Percentiles rank a stretch among this genome's conserved stretches.
These are phyloP conservation scores for Hypoxylon subgilvum DNA, from an alignment of 495 filamentous ascomycete species.

Conservation along the genomic window DNA sequence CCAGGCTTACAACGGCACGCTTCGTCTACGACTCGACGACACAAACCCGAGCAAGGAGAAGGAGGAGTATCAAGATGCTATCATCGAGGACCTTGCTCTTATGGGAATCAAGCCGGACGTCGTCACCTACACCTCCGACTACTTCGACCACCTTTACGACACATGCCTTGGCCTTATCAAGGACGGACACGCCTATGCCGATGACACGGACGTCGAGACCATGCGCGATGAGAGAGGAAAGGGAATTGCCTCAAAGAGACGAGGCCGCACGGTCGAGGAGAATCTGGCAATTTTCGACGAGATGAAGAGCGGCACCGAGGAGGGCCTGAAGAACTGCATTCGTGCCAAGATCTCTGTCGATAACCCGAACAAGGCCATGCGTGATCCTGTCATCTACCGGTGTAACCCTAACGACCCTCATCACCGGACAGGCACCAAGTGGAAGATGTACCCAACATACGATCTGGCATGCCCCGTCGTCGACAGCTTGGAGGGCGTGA, in stretches of 20 bases:
- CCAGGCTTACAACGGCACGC: conserved; percentile 80
- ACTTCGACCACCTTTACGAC: conserved; percentile 87
- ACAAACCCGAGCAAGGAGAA: conserved; percentile 95
- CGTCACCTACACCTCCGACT: conserved; percentile 82
- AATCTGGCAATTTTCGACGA: conserved; percentile 80
- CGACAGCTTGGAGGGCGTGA: conserved; percentile 89
- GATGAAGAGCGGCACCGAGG: conserved; percentile 81
- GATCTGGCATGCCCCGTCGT: conserved; percentile 93
- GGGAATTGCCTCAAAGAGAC: conserved; percentile 74
- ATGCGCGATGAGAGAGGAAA: conserved; percentile 81
- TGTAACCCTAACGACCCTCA: conserved; percentile 77
- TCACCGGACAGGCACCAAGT: conserved; percentile 85
- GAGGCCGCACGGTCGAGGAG: conserved; percentile 79
- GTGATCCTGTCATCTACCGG: conserved; percentile 94
- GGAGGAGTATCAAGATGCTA: conserved; percentile 87
- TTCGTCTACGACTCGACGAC: conserved; percentile 87
- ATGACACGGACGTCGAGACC: conserved; percentile 86
- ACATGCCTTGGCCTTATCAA: conserved; percentile 80
- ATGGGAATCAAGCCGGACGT: conserved; percentile 87
- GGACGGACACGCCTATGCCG: conserved; percentile 83
- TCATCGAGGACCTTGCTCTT: conserved; percentile 81
- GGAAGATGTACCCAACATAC: conserved; percentile 97
- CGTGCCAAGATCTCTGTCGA: conserved; percentile 87
- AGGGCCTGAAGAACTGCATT: conserved; percentile 82
- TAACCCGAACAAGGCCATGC: conserved; percentile 82